Evolutionary conservation across 2,329 filamentous ascomycete genomes (phyloP).

Genomic region (Hirsutella rhossiliensis): DNA sequence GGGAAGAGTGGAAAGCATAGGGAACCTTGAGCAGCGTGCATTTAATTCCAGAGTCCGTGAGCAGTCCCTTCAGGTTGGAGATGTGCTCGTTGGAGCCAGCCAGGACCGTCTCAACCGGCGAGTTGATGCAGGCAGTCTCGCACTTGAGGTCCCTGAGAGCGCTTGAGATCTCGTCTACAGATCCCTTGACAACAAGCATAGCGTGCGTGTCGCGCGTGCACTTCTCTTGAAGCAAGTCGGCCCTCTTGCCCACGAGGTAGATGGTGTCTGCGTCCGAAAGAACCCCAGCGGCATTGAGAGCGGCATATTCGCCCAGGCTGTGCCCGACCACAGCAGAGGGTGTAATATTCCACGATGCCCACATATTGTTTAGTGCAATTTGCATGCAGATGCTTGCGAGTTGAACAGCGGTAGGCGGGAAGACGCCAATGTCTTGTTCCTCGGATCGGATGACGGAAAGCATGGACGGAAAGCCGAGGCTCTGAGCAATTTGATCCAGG

Average conservation of each 20-base stretch:
- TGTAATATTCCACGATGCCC: constrained; percentile 22
- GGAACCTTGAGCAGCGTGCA: constrained; percentile 15
- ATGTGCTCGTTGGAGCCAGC: not conserved
- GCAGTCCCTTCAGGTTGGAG: constrained; percentile 13
- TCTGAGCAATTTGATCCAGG: constrained; percentile 15
- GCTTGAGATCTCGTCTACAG: constrained; percentile 8
- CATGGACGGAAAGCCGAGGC: constrained; percentile 23
- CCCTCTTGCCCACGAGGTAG: constrained; percentile 46
- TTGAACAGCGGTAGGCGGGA: constrained; percentile 14
- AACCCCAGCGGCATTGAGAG: constrained; percentile 45
- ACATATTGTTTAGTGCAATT: constrained; percentile 26
- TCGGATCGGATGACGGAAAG: constrained; percentile 27
- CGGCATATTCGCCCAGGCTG: constrained; percentile 52
- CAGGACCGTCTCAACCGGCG: constrained; percentile 40
- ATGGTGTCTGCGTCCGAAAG: constrained; percentile 47
- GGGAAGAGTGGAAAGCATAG: constrained; percentile 1
- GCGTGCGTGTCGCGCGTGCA: constrained; percentile 27
- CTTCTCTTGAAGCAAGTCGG: constrained; percentile 38
- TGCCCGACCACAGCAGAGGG: constrained; percentile 31
- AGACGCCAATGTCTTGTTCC: constrained; percentile 1
- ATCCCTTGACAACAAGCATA: constrained; percentile 18
- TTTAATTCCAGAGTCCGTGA: constrained; percentile 11
- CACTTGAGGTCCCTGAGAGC: constrained; percentile 12
- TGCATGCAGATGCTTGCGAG: constrained; percentile 22
- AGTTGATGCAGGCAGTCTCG: constrained; percentile 46